Percentiles rank a stretch among this genome's conserved stretches.
phyloP scores from a whole-genome alignment of 345 rosid genomes.

The Eucalyptus dawsonii region DNA sequence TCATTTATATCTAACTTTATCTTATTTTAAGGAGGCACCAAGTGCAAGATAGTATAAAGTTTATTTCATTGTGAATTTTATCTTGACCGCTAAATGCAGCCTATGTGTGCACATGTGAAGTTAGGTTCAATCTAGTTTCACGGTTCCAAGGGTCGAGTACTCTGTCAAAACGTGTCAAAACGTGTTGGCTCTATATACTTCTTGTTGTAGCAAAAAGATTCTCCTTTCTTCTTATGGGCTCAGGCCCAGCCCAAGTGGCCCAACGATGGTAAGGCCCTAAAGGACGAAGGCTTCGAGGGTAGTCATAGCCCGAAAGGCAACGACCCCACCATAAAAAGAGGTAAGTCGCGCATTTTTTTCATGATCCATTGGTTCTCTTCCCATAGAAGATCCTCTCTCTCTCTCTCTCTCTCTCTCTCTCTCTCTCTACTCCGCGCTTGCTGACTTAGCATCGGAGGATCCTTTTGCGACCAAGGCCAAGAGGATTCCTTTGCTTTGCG shows the following conservation, averaged over 20 bases:
- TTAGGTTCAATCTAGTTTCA: not conserved
- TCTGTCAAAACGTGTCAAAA: not conserved
- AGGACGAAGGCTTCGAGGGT: not conserved
- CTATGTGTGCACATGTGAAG: not conserved
- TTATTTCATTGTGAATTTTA: fast-evolving
- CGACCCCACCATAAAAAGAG: not conserved
- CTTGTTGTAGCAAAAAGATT: not conserved
- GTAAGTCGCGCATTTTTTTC: too few relatives aligned
- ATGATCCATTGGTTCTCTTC: too few relatives aligned
- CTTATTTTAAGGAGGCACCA: too few relatives aligned
- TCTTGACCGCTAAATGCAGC: fast-evolving
- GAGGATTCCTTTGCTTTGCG: too few relatives aligned
- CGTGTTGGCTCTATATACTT: not conserved
- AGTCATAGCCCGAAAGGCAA: not conserved
- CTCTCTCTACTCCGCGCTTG: too few relatives aligned
- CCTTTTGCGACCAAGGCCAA: too few relatives aligned
- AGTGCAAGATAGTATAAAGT: too few relatives aligned
- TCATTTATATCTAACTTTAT: fast-evolving
- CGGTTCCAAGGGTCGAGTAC: not conserved
- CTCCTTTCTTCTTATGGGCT: not conserved
- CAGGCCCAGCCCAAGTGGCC: not conserved
- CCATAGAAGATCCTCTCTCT: too few relatives aligned
- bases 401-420: too few relatives aligned
- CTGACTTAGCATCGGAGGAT: too few relatives aligned
- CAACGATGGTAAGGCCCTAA: not conserved